phyloP scores from a whole-genome alignment of 2,329 filamentous ascomycete species.

The Aspergillus costaricaensis region DNA sequence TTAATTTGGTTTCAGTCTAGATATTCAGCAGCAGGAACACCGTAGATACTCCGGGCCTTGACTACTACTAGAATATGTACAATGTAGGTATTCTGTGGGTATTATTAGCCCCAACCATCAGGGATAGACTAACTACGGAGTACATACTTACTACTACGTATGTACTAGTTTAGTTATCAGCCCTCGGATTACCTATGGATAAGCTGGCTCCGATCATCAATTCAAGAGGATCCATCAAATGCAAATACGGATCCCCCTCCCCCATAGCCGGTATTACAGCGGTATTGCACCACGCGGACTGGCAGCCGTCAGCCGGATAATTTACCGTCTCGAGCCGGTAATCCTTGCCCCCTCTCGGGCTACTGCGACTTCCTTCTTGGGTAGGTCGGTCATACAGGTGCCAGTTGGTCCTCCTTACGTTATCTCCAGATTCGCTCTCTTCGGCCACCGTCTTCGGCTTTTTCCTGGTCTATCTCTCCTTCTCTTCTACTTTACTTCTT shows the following conservation, averaged over 20 bases:
- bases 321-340: conserved; percentile 8
- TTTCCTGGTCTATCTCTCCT: conserved; percentile 14
- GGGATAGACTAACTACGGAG: no score
- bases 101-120: no score
- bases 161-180: neutral
- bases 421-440: conserved; percentile 24
- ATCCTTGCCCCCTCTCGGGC: neutral
- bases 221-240: neutral
- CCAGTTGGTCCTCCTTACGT: conserved; percentile 25
- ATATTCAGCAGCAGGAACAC: neutral
- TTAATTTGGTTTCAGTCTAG: neutral
- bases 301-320: conserved; percentile 3
- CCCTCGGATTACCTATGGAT: neutral
- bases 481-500: neutral
- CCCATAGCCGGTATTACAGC: neutral
- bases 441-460: conserved; percentile 23
- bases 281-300: neutral
- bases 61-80: neutral
- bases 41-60: neutral
- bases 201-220: neutral
- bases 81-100: no score
- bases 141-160: no score
- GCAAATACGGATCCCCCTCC: neutral
- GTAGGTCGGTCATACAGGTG: conserved; percentile 6
- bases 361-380: neutral